A percentile compares a stretch with the other conserved stretches of the same genome.
These are phyloP conservation scores for Fraxinus albicans DNA, from an alignment of 305 asterid genomes.

Conservation along the genomic window DNA sequence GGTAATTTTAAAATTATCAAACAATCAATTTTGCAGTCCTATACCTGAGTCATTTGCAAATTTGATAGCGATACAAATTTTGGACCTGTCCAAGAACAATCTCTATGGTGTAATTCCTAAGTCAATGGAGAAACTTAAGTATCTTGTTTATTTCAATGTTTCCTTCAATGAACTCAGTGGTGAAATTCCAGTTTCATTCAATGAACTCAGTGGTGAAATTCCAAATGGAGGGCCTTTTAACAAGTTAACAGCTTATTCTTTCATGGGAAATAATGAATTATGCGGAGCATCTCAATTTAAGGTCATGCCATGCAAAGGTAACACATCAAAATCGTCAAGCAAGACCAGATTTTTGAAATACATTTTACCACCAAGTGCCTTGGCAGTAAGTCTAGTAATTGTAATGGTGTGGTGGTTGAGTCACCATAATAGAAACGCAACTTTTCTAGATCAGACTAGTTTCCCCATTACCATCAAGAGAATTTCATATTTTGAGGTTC, in stretches of 20 bases:
- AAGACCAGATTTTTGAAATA: not conserved
- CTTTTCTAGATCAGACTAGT: not conserved
- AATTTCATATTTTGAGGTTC: conserved; percentile 23
- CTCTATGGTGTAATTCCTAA: conserved; percentile 5
- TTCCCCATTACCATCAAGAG: not conserved
- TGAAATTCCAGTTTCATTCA: conserved; percentile 23
- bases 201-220: conserved; percentile 14
- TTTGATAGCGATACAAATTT: not conserved
- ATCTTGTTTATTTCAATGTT: conserved; percentile 21
- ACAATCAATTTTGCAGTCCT: conserved; percentile 8
- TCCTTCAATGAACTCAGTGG: conserved; percentile 24
- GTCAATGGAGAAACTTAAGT: not conserved
- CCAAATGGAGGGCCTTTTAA: conserved; percentile 23
- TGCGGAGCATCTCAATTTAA: conserved; percentile 27
- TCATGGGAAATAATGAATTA: conserved; percentile 18
- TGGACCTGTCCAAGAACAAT: conserved; percentile 23
- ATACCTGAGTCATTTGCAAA: conserved; percentile 19
- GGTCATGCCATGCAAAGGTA: conserved; percentile 13
- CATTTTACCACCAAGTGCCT: not conserved
- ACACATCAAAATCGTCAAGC: not conserved
- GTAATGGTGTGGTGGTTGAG: not conserved
- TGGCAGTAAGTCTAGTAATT: not conserved
- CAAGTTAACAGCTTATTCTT: conserved; percentile 9
- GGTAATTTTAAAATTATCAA: not conserved
- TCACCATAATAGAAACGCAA: not conserved